Conservation (phyloP, 495 filamentous ascomycete genomes). For the Penicillium samsonianum region DNA sequence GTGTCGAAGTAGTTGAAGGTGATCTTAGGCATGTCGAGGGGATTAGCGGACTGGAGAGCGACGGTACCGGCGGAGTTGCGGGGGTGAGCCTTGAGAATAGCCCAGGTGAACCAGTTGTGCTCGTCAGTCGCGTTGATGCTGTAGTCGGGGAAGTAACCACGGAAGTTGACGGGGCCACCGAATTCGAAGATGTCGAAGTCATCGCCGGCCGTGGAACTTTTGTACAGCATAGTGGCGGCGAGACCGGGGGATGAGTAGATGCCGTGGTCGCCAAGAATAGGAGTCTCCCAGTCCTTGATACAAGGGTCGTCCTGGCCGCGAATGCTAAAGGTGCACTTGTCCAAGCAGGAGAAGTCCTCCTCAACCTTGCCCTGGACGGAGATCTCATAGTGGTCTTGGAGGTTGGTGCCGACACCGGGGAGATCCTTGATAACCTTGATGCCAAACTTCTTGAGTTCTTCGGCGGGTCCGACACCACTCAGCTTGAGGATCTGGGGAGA, state of each 20-base stretch:
- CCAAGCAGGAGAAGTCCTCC: slow-evolving; percentile 42
- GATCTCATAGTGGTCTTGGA: slow-evolving; percentile 66
- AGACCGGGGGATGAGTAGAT: slow-evolving; percentile 53
- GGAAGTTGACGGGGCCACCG: slow-evolving; percentile 55
- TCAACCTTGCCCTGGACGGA: slow-evolving; percentile 42
- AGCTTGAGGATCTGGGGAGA: slow-evolving; percentile 66
- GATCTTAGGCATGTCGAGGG: slow-evolving; percentile 55
- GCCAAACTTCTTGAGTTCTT: slow-evolving; percentile 47
- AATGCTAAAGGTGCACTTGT: slow-evolving; percentile 15
- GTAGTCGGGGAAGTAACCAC: slow-evolving; percentile 42
- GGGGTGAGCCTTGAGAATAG: slow-evolving; percentile 54
- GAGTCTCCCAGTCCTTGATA: slow-evolving; percentile 44
- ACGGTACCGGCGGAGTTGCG: slow-evolving; percentile 56
- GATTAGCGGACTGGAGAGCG: slow-evolving; percentile 48
- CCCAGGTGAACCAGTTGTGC: slow-evolving; percentile 48
- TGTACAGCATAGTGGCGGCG: slow-evolving; percentile 50
- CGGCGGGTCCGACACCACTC: slow-evolving; percentile 59
- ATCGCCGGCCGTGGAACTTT: slow-evolving; percentile 40
- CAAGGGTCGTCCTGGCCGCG: slow-evolving; percentile 43
- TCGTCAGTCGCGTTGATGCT: slow-evolving; percentile 28
- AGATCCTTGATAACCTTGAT: slow-evolving; percentile 58
- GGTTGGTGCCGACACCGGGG: slow-evolving; percentile 66
- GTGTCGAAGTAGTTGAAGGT: slow-evolving; percentile 59
- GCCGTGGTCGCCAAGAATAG: slow-evolving; percentile 40
- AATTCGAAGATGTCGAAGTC: slow-evolving; percentile 55